Evolutionary conservation across 2,329 filamentous ascomycete genomes (phyloP).

Genomic region (Penicillium hesseltinei): DNA sequence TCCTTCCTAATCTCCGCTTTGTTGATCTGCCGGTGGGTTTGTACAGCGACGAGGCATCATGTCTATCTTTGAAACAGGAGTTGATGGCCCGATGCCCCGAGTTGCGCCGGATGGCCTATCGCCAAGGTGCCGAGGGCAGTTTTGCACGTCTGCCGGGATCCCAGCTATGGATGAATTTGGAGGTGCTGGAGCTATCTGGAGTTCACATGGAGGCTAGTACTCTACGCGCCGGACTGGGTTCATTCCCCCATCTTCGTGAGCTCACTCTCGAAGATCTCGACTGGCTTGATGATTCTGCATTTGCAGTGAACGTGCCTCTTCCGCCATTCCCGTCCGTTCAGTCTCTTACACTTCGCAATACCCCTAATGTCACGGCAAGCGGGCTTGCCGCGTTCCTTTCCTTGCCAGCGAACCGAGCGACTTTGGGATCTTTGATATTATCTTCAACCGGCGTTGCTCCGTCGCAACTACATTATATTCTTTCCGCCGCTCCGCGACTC

Average conservation of each 20-base stretch:
- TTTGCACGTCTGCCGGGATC: conserved; percentile 67
- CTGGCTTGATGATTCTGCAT: conserved; percentile 73
- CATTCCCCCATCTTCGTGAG: conserved; percentile 66
- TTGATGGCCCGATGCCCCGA: conserved; percentile 79
- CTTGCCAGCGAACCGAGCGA: conserved; percentile 56
- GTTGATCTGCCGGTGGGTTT: conserved; percentile 88
- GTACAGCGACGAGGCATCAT: conserved; percentile 75
- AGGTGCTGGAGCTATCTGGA: conserved; percentile 41
- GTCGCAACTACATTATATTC: conserved; percentile 43
- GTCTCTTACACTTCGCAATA: conserved; percentile 69
- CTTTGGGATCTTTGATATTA: conserved; percentile 67
- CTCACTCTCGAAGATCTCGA: conserved; percentile 70
- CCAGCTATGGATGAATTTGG: conserved; percentile 43
- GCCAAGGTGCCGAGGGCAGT: conserved; percentile 71
- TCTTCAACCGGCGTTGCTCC: conserved; percentile 65
- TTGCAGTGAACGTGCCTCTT: conserved; percentile 63
- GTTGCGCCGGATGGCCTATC: conserved; percentile 86
- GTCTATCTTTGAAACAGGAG: conserved; percentile 74
- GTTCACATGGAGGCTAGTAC: conserved; percentile 39
- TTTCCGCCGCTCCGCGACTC: conserved; percentile 44
- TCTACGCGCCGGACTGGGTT: conserved; percentile 68
- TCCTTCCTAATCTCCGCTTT: conserved; percentile 80
- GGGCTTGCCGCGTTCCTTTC: conserved; percentile 70
- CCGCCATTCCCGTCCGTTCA: conserved; percentile 73
- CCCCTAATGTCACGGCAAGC: conserved; percentile 66